Base-by-base conservation (phyloP, 352 stramenopile species). In the Globisporangium mamillatum region DNA sequence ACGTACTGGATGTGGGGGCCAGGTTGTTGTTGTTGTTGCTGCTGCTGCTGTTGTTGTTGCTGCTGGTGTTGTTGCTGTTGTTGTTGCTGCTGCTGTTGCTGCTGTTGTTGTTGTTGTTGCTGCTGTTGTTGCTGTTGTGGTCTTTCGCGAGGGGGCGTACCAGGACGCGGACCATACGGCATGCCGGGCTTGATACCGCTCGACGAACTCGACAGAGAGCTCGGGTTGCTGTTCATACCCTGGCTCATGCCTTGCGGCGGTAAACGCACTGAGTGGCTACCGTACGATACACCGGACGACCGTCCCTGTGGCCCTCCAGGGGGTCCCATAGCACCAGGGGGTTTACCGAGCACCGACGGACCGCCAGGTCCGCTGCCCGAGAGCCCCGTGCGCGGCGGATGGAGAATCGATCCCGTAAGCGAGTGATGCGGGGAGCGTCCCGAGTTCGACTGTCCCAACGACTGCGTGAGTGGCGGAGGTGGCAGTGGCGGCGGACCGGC, bases 391-490 rank as follows among this genome's bases (percentile, higher is more conserved):
- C 81, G 81, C 10, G 85, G 85, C 18, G 85, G 83, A 56, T 94
- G 86, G 22, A 94, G 71, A 54, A 94, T 87, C 46, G 86, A 91
- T 24, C 82, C 76, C 0, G 82, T 67, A 18, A 91, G 80, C 59
- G 84, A 74, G 61, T 94, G 86, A 27, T 88, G 80, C 53, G 86
- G 84, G 48, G 86, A 92, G 16, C 84, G 82, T 50, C 75, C 78
- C 25, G 83, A 63, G 63, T 66, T 80, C 61, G 72, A 60, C 24
- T 77, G 75, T 41, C 80, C 72, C n/a, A 92, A 57, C 22, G 77
- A 82, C n/a, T 81, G 76, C 24, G 77, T 77, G 9, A 92, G 82
- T 24, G 86, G 77, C 36, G 86, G 86, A 6, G 83, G 86, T 27
- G 86, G 86, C 3, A 93, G 73, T 18, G 84, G 80, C 12, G 85